phyloP scores from a whole-genome alignment of 2,329 filamentous ascomycete genomes.

The Pseudopithomyces maydicus region DNA sequence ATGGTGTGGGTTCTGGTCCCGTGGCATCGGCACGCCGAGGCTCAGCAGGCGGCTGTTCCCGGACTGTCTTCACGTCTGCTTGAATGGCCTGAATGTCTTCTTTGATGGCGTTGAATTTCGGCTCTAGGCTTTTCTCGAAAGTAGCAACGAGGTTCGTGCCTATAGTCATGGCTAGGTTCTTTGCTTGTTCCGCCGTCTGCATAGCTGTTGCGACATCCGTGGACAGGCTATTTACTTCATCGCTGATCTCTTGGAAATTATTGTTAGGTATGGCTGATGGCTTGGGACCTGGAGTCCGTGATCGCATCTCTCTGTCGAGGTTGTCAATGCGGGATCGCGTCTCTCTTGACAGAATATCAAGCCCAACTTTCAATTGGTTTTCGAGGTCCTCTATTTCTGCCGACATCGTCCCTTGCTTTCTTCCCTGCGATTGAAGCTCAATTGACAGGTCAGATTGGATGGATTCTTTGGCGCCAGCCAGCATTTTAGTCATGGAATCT shows the following conservation, averaged over 20 bases:
- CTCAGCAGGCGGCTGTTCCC: background rate
- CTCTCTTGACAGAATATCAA: too few species aligned
- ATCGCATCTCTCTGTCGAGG: too few species aligned
- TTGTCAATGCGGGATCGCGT: too few species aligned
- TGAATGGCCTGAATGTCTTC: background rate
- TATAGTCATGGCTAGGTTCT: background rate
- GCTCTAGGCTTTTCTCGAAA: background rate
- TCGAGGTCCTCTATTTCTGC: too few species aligned
- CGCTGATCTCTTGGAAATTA: background rate
- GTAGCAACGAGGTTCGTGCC: background rate
- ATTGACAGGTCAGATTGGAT: too few species aligned
- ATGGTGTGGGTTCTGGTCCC: background rate
- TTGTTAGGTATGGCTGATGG: background rate
- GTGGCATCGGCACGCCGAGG: background rate
- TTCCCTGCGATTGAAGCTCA: too few species aligned
- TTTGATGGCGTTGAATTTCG: background rate
- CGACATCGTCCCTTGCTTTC: too few species aligned
- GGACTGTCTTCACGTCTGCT: background rate
- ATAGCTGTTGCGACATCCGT: background rate
- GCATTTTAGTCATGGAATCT: too few species aligned
- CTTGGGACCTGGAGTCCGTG: too few species aligned
- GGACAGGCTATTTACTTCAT: background rate
- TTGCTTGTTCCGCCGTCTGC: background rate
- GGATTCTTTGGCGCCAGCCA: too few species aligned
- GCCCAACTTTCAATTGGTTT: too few species aligned